These are phyloP conservation scores for Skeletonema tropicum DNA, from an alignment of 108 stramenopile genomes.

Conservation along the genomic window DNA sequence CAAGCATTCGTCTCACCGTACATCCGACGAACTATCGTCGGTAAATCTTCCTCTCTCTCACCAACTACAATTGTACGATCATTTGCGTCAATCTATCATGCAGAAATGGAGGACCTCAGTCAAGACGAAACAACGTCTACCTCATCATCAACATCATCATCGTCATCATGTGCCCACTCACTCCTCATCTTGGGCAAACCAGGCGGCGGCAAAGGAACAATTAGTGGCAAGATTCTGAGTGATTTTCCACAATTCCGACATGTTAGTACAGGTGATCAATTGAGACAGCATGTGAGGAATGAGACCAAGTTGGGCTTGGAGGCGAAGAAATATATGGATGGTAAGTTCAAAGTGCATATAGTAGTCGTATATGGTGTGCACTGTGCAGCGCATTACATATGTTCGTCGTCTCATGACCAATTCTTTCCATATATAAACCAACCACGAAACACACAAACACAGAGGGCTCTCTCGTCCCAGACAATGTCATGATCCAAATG, in stretches of 20 bases:
- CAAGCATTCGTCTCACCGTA: neutral
- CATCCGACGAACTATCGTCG: conserved; percentile 4
- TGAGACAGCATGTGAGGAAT: conserved; percentile 89
- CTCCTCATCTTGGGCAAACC: conserved; percentile 91
- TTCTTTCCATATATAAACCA: neutral
- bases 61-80: neutral
- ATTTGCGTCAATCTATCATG: conserved; percentile 1
- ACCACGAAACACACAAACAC: neutral
- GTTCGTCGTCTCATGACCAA: neutral
- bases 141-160: neutral
- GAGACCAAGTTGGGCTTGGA: conserved; percentile 81
- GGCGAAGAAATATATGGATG: conserved; percentile 90
- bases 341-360: conserved; percentile 28
- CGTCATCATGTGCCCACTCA: conserved; percentile 42
- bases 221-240: conserved; percentile 87
- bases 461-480: conserved; percentile 89
- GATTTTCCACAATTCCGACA: conserved; percentile 90
- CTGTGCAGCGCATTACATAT: too few relatives aligned
- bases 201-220: conserved; percentile 98
- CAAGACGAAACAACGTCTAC: neutral
- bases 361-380: too few relatives aligned
- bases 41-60: neutral
- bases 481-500: conserved; percentile 90
- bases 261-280: conserved; percentile 94
- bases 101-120: neutral